These are phyloP conservation scores for Capsella rubella DNA, from an alignment of 441 rosid species.

Conservation along the genomic window DNA sequence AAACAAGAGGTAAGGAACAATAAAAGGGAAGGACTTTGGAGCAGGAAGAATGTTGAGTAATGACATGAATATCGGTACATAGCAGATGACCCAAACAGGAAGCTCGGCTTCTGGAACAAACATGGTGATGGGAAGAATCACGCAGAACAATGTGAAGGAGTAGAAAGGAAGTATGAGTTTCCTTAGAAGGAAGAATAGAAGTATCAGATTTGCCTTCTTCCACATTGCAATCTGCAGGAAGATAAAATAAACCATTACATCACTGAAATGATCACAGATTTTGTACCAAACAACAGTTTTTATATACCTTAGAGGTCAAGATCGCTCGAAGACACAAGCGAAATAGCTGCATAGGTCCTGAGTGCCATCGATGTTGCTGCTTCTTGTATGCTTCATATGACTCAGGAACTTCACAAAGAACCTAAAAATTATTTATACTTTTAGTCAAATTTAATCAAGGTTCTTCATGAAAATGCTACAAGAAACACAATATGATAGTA, in stretches of 20 bases:
- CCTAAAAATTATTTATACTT: conserved; percentile 47
- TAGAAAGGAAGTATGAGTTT: conserved; percentile 90
- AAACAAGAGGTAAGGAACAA: conserved; percentile 84
- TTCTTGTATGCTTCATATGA: conserved; percentile 92
- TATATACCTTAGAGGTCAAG: conserved; percentile 71
- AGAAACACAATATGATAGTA: conserved; percentile 16
- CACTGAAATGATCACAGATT: neutral
- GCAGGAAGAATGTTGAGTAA: conserved; percentile 77
- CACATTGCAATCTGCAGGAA: conserved; percentile 69
- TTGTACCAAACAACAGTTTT: conserved; percentile 4
- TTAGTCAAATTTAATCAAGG: neutral
- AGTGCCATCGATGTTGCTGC: conserved; percentile 97
- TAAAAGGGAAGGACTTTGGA: conserved; percentile 81
- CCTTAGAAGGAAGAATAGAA: conserved; percentile 79
- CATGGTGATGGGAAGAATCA: conserved; percentile 84
- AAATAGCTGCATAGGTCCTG: conserved; percentile 92
- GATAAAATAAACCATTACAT: neutral
- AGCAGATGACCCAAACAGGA: conserved; percentile 88
- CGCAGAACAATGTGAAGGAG: conserved; percentile 85
- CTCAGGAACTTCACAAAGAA: conserved; percentile 88
- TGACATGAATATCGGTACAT: conserved; percentile 80
- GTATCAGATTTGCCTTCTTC: conserved; percentile 86
- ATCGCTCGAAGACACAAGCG: conserved; percentile 84
- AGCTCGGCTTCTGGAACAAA: conserved; percentile 89
- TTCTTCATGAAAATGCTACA: neutral